phyloP scores from a whole-genome alignment of 768 basidiomycete species.

The Auriscalpium microsporum region DNA sequence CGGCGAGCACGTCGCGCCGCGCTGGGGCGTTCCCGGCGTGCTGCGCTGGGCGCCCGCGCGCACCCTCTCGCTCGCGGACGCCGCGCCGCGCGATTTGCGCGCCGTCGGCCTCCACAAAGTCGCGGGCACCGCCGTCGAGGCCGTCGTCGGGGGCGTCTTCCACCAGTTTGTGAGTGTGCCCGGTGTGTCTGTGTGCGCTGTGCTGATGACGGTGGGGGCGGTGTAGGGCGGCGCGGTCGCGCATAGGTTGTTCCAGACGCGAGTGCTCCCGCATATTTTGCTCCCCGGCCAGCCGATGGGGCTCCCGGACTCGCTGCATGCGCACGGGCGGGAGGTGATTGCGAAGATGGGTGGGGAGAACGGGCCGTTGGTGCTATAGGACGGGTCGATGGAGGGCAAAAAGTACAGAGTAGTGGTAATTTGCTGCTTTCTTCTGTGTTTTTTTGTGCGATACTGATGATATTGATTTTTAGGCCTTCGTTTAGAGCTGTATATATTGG shows the following conservation, averaged over 20 bases:
- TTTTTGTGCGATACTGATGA: too few relatives aligned
- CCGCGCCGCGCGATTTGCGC: slow-evolving; percentile 28
- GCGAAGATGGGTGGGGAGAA: slow-evolving; percentile 43
- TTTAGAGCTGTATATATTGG: too few relatives aligned
- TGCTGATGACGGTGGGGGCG: not conserved
- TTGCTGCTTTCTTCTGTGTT: too few relatives aligned
- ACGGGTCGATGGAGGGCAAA: too few relatives aligned
- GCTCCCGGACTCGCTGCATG: slow-evolving; percentile 37
- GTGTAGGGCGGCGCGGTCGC: slow-evolving; percentile 31
- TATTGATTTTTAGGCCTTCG: too few relatives aligned
- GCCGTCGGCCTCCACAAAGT: slow-evolving; percentile 70
- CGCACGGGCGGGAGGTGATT: slow-evolving; percentile 35
- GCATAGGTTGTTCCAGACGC: slow-evolving; percentile 35
- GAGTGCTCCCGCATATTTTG: slow-evolving; percentile 30
- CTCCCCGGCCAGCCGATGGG: slow-evolving; percentile 20
- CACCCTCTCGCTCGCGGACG: slow-evolving; percentile 18
- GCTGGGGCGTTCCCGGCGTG: slow-evolving; percentile 68
- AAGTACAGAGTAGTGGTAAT: too few relatives aligned
- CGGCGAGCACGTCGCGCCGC: slow-evolving; percentile 64
- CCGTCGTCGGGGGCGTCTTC: slow-evolving; percentile 67
- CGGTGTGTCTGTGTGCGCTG: not conserved
- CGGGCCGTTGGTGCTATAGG: not conserved
- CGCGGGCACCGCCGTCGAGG: slow-evolving; percentile 68
- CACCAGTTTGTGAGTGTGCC: slow-evolving; percentile 62
- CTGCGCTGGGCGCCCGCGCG: slow-evolving; percentile 47